Base-by-base conservation (phyloP, 2,329 filamentous ascomycete genomes). In the Fusarium bulbicola region DNA sequence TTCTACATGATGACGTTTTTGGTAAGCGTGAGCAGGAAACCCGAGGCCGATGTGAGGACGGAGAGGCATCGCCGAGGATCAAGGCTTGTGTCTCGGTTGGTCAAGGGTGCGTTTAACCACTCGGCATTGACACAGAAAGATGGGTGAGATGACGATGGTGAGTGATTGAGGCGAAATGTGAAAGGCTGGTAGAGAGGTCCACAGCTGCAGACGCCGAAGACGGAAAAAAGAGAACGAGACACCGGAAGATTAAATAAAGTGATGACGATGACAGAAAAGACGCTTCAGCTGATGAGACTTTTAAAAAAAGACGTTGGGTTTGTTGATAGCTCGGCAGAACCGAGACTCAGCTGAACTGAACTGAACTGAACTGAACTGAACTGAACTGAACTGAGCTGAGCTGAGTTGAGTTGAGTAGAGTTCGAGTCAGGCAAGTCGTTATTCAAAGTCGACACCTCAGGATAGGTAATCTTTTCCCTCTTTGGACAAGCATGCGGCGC, bases 1-100 rank as follows among this genome's bases (percentile, higher is more conserved):
- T 80, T 91, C 89, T 91, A 80, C 66, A 73, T 72, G 64, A 73
- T 72, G 64, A 43, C 68, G 76, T 58, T 76, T 76, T 80, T 86
- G 80, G 70, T 76, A 76, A 78, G 77, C 71, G 39, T 67, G 77
- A 75, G 75, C 57, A 70, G 73, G 75, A 45, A 78, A 77, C 59
- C 68, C 73, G 59, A 76, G 69, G 66, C 75, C 76, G 70, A 79
- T 76, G 63, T 78, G 79, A 79, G 78, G 79, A 46, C 79, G 80
- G 57, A 82, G 71, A 78, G 81, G 78, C 81, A 82, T 82, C 67
- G 63, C 75, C 52, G 53, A 45, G 40, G 46, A n/a, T 63, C n/a
- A 47, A 49, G 21, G 24, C 61, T 36, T 43, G 53, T 18, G 11
- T 43, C 28, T 58, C n/a, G 63, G 30, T 15, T 39, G 42, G 14